Percentiles rank a stretch among this genome's conserved stretches.
Evolutionary conservation across 768 basidiomycete species (phyloP).

Genomic region (Strobilomyces confusus): DNA sequence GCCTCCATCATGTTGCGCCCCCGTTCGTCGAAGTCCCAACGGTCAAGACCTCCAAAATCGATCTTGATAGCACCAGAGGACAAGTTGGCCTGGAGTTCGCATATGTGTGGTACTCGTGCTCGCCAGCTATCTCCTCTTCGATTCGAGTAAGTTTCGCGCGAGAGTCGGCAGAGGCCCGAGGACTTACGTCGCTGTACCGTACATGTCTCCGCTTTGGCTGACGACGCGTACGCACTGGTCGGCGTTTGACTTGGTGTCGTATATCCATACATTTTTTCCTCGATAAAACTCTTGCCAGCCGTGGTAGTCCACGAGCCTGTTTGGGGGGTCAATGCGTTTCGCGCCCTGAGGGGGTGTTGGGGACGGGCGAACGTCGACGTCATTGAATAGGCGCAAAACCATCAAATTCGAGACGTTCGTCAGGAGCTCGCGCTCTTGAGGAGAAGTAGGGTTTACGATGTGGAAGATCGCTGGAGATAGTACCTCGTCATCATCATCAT

Average conservation of each 20-base stretch:
- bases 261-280: slow-evolving; percentile 72
- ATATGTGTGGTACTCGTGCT: slow-evolving; percentile 62
- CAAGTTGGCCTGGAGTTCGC: slow-evolving; percentile 69
- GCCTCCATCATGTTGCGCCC: slow-evolving; percentile 62
- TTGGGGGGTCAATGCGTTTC: slow-evolving; percentile 45
- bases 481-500: slow-evolving; percentile 23
- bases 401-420: slow-evolving; percentile 57
- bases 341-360: slow-evolving; percentile 44
- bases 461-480: slow-evolving; percentile 46
- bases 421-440: slow-evolving; percentile 40
- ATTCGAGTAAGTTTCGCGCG: slow-evolving; percentile 3
- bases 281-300: slow-evolving; percentile 73
- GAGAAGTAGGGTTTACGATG: slow-evolving; percentile 44
- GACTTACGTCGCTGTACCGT: slow-evolving; percentile 76
- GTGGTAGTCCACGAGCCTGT: slow-evolving; percentile 56
- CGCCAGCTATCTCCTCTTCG: slow-evolving; percentile 80
- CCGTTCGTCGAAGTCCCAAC: slow-evolving; percentile 66
- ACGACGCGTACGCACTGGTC: slow-evolving; percentile 71
- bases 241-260: slow-evolving; percentile 59
- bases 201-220: slow-evolving; percentile 55
- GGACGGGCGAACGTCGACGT: slow-evolving; percentile 59
- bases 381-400: slow-evolving; percentile 66
- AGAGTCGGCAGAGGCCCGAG: background rate
- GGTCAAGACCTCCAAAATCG: slow-evolving; percentile 72
- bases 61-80: slow-evolving; percentile 58